Base-by-base conservation (phyloP, 805 yeast genomes). In the Starmerella davenportii region DNA sequence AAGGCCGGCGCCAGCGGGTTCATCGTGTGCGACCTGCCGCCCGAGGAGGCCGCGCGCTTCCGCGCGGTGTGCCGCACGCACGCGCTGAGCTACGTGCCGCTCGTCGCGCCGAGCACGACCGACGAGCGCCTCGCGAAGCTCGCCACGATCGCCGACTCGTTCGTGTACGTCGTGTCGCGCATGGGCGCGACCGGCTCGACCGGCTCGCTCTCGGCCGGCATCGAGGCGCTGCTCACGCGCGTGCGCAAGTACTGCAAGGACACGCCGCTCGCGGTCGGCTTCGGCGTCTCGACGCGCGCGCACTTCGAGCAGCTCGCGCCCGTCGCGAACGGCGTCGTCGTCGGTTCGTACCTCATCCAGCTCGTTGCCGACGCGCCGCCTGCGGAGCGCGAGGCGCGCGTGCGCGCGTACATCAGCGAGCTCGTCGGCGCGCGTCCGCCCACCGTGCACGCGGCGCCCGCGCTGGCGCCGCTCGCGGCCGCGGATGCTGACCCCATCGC, bases 181-280 rank as follows among this genome's bases (percentile, higher is more conserved):
- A 90, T 90, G 99, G 95, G 96, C 48, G 76, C 93, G 42, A 90
- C 99, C 21, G 98, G 99, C 56, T 87, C 92, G 28, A 63, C 74
- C 18, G 69, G 76, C 16, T 63, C 67, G 18, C 72, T 92, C 32
- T 66, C 73, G 35, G 51, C 63, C 4, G 76, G 75, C 45, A 70
- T 87, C 40, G 70, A 73, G 20, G 71, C 64, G 31, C 68, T 90
- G 45, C 73, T 90, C 49, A 63, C 65, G 21, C 73, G 82, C 48
- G 93, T 90, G 15, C 72, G 93, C 56, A 66, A 70, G 43, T 68
- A 70, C 52, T 69, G 92, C n/a, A 74, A 74, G 18, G 70, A 69
- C 35, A 76, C 70, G 30, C 93, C 94, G 27, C 57, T 85, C 44
- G 95, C 95, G 20, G 95, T 90, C 34, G 99, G 99, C 1, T 90